phyloP scores from a whole-genome alignment of 2,329 filamentous ascomycete genomes.

The Verticillium isaacii region DNA sequence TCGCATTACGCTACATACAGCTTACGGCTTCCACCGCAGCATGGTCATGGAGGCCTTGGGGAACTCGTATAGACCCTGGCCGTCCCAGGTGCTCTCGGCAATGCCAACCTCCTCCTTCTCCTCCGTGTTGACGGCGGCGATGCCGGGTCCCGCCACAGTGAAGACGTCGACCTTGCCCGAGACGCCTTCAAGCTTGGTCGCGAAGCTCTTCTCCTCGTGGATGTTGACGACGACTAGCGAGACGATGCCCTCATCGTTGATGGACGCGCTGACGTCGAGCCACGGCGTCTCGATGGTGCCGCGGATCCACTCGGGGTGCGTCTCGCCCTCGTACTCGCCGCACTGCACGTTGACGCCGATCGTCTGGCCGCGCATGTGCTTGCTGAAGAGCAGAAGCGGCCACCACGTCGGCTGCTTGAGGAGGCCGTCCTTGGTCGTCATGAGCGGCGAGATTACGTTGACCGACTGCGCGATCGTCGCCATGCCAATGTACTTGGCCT shows the following conservation, averaged over 20 bases:
- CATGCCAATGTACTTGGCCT: conserved; percentile 69
- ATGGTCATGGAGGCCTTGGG: conserved; percentile 67
- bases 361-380: conserved; percentile 65
- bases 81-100: conserved; percentile 51
- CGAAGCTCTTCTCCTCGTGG: conserved; percentile 53
- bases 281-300: conserved; percentile 64
- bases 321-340: conserved; percentile 62
- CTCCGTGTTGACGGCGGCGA: conserved; percentile 58
- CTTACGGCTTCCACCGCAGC: conserved; percentile 48
- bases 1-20: background rate
- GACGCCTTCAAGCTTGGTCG: conserved; percentile 53
- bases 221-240: conserved; percentile 72
- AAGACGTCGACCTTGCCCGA: conserved; percentile 53
- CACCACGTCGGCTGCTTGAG: conserved; percentile 72
- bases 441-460: conserved; percentile 73
- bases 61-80: conserved; percentile 58
- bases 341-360: conserved; percentile 61
- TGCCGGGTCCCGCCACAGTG: conserved; percentile 53
- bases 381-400: conserved; percentile 62
- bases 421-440: conserved; percentile 62
- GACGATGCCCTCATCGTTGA: conserved; percentile 54
- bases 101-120: conserved; percentile 54
- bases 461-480: conserved; percentile 74
- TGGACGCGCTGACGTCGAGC: conserved; percentile 61
- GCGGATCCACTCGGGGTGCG: conserved; percentile 60